phyloP scores from a whole-genome alignment of 2,329 filamentous ascomycete genomes.

The Nigrospora osmanthi region DNA sequence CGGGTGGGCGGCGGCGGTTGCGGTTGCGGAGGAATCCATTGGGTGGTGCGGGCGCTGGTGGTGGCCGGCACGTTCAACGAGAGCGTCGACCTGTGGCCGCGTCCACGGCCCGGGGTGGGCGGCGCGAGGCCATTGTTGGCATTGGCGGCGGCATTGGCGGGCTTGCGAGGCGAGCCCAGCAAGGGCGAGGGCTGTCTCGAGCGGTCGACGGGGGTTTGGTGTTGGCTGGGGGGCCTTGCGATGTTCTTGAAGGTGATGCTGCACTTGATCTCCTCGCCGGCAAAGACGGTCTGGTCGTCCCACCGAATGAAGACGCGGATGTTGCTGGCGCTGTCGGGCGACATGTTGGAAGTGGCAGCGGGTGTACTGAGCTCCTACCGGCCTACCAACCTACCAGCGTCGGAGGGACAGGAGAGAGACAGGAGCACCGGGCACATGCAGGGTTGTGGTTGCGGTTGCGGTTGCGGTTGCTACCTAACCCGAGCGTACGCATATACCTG shows the following conservation, averaged over 20 bases:
- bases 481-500: neutral
- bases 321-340: slow-evolving; percentile 49
- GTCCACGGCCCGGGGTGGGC: slow-evolving; percentile 39
- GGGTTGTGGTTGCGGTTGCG: neutral
- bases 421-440: neutral
- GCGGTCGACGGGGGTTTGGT: slow-evolving; percentile 21
- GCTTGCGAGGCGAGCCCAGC: slow-evolving; percentile 24
- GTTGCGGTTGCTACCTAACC: neutral
- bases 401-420: neutral
- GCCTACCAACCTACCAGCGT: neutral
- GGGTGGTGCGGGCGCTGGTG: slow-evolving; percentile 29
- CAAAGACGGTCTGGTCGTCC: slow-evolving; percentile 90
- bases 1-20: slow-evolving; percentile 14
- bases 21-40: slow-evolving; percentile 41
- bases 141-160: slow-evolving; percentile 25
- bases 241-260: slow-evolving; percentile 95
- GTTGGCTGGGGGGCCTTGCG: slow-evolving; percentile 34
- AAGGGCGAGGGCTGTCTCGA: slow-evolving; percentile 34
- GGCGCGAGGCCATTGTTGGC: slow-evolving; percentile 35
- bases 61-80: slow-evolving; percentile 51
- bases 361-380: neutral
- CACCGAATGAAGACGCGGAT: slow-evolving; percentile 94
- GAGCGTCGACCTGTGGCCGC: slow-evolving; percentile 60
- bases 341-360: slow-evolving; percentile 27
- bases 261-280: slow-evolving; percentile 92